Base-by-base conservation (phyloP, 305 asterid genomes). In the Fraxinus platypoda region DNA sequence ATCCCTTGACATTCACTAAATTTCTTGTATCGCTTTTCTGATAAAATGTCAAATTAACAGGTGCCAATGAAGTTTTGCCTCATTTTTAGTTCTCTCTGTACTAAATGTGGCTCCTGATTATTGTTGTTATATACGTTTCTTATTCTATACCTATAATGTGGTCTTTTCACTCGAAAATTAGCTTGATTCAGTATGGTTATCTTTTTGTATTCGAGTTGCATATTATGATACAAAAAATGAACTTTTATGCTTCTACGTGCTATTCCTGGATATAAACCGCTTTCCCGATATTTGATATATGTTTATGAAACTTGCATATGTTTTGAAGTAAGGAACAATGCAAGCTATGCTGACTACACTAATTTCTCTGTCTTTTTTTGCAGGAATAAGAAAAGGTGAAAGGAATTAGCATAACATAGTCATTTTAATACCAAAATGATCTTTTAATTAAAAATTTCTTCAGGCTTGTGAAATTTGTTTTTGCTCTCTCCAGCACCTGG, bases 311-410 rank as follows among this genome's bases (percentile, higher is more conserved):
- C 30, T 70, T 54, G 54, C 38, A 19, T 13, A 46, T 68, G 25
- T 71, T 54, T 4, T n/a, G 73, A 49, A 28, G 3, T 8, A 26
- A 35, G 38, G 76, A 54, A 80, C 71, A 1, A 34, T 23, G 57
- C 11, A 62, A 19, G 23, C 38, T 78, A 19, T 13, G 13, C 49
- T 23, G 62, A 75, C 8, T 26, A 23, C 38, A 28, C 72, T 23
- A 13, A 46, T 23, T 78, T 34, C 34, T 59, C 5, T 31, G 41
- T 0, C 13, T 2, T 28, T 41, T 19, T 17, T 17, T 79, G 80
- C 85, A 87, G 90, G 88, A 83, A 76, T 83, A 87, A 81, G 87
- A 84, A 80, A 81, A 77, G 87, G 84, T 85, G 81, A 89, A 77
- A 49, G 38, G 43, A 41, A 30, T 17, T 38, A 34, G 54, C 13